A percentile compares a stretch with the other conserved stretches of the same genome.
Conservation (phyloP, 2,329 filamentous ascomycete species). For the Exophiala sp. region DNA sequence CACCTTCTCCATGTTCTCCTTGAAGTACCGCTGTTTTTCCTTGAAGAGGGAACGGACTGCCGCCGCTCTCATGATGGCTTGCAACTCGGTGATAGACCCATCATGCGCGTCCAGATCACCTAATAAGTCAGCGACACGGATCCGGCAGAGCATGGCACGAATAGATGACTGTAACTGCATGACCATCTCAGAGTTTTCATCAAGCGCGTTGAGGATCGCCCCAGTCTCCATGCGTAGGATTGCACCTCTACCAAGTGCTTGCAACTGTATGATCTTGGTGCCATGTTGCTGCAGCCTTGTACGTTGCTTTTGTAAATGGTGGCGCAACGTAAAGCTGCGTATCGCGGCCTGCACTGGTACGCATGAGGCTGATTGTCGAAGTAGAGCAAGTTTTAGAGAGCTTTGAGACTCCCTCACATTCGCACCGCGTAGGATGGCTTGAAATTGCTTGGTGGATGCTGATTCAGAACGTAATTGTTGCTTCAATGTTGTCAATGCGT, state of each 20-base stretch:
- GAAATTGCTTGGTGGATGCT: constrained; percentile 45
- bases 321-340: constrained; percentile 36
- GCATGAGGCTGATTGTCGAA: constrained; percentile 56
- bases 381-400: constrained; percentile 51
- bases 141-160: constrained; percentile 74
- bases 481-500: constrained; percentile 32
- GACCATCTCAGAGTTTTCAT: constrained; percentile 64
- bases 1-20: constrained; percentile 97
- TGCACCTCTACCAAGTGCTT: constrained; percentile 41
- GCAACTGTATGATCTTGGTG: constrained; percentile 34
- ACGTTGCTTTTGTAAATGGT: constrained; percentile 32
- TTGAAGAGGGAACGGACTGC: constrained; percentile 71
- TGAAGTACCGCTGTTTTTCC: constrained; percentile 84
- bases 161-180: constrained; percentile 69
- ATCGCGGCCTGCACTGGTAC: constrained; percentile 61
- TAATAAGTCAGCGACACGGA: constrained; percentile 69
- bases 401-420: constrained; percentile 40
- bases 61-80: constrained; percentile 69
- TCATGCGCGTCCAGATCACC: constrained; percentile 79
- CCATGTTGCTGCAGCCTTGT: constrained; percentile 34
- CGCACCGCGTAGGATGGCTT: constrained; percentile 51
- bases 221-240: constrained; percentile 40
- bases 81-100: constrained; percentile 68
- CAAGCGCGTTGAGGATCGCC: constrained; percentile 64
- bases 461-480: constrained; percentile 45